Percentiles rank a stretch among this genome's conserved stretches.
Evolutionary conservation across 345 rosid species (phyloP).

Genomic region (Eucalyptus cloeziana): DNA sequence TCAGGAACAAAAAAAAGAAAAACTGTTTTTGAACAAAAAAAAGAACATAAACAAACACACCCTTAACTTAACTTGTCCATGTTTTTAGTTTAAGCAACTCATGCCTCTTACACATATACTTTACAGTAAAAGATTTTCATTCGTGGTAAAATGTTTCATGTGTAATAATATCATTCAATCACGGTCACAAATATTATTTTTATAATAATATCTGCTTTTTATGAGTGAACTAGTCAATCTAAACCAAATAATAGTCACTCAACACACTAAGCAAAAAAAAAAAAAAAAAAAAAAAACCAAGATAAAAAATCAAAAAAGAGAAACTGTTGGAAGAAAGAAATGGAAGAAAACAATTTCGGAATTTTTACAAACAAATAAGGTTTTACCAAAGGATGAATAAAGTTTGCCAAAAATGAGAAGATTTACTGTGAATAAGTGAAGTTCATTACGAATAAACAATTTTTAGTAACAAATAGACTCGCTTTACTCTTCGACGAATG

Average conservation of each 20-base stretch:
- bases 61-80: not conserved
- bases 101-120: not conserved
- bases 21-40: too few relatives aligned
- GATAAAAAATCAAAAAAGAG: not conserved
- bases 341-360: not conserved
- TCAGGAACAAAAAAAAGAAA: too few relatives aligned
- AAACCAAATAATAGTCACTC: not conserved
- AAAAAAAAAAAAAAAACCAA: not conserved
- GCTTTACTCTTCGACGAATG: too few relatives aligned
- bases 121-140: not conserved
- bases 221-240: not conserved
- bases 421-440: too few relatives aligned
- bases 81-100: not conserved
- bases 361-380: too few relatives aligned
- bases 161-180: not conserved
- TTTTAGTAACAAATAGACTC: too few relatives aligned
- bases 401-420: too few relatives aligned
- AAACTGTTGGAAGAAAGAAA: not conserved
- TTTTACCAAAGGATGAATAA: too few relatives aligned
- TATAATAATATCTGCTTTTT: not conserved
- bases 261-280: not conserved
- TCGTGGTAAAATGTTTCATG: not conserved
- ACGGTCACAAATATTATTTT: not conserved
- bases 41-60: too few relatives aligned
- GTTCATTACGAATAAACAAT: too few relatives aligned